Conservation (phyloP, 768 basidiomycete genomes). For the Coprinopsis sp. region DNA sequence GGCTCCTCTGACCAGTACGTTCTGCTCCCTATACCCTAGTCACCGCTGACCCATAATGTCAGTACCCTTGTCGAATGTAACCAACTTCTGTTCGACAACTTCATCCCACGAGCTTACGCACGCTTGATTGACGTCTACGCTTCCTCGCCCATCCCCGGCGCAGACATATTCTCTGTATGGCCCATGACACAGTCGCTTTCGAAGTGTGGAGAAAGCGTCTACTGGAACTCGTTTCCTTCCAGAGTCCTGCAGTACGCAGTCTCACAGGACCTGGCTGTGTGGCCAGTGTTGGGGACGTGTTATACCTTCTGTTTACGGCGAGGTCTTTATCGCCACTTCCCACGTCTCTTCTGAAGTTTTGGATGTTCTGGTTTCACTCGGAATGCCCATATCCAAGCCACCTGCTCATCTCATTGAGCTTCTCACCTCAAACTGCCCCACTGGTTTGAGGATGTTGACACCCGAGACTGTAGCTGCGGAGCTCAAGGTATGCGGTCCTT, state of each 20-base stretch:
- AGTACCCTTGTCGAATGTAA: constrained; percentile 49
- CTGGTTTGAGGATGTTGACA: no score
- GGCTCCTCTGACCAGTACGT: constrained; percentile 40
- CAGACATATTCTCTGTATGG: constrained; percentile 37
- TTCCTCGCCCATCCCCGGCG: constrained; percentile 15
- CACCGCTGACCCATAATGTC: not conserved
- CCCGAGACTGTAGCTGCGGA: no score
- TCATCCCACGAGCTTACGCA: constrained; percentile 43
- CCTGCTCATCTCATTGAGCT: constrained; percentile 31
- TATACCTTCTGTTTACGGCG: constrained; percentile 1
- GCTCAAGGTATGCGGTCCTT: no score
- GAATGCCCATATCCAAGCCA: constrained; percentile 32
- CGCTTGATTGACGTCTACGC: constrained; percentile 28
- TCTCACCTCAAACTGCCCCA: no score
- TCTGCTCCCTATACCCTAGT: not conserved
- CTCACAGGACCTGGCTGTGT: constrained; percentile 23
- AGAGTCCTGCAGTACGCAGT: constrained; percentile 25
- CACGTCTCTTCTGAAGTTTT: constrained; percentile 19
- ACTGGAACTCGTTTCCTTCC: constrained; percentile 32
- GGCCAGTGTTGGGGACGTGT: constrained; percentile 27
- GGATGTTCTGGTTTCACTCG: constrained; percentile 26
- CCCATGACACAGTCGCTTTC: constrained; percentile 28
- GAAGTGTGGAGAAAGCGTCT: constrained; percentile 35
- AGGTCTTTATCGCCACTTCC: constrained; percentile 24
- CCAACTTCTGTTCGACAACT: constrained; percentile 35